A percentile compares a stretch with the other conserved stretches of the same genome.
phyloP scores from a whole-genome alignment of 164 flowering plant species.

The Paratinospora sagittata region DNA sequence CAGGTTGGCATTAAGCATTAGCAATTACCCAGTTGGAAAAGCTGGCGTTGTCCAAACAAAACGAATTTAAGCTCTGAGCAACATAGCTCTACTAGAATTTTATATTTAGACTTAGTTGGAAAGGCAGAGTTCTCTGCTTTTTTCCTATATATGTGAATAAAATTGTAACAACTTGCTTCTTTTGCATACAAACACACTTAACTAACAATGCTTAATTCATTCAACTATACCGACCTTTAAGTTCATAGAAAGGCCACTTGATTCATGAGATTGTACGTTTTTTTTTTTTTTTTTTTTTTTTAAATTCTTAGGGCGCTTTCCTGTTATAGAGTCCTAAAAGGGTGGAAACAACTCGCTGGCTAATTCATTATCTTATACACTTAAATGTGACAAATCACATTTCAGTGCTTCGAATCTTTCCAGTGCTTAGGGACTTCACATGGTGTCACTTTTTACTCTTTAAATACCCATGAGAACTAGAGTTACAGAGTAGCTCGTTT shows the following conservation, averaged over 20 bases:
- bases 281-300: too few species aligned
- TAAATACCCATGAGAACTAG: slow-evolving; percentile 8
- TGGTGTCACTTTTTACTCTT: slow-evolving; percentile 1
- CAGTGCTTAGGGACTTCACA: slow-evolving; percentile 5
- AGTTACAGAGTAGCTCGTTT: neutral
- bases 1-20: neutral
- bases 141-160: too few species aligned
- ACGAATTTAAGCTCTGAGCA: neutral
- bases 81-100: neutral
- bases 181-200: too few species aligned
- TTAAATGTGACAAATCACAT: neutral
- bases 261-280: too few species aligned
- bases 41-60: neutral
- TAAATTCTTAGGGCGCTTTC: neutral
- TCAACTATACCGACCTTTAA: too few species aligned
- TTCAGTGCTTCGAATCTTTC: slow-evolving; percentile 6
- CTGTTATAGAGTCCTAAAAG: neutral
- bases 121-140: neutral
- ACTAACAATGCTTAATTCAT: too few species aligned
- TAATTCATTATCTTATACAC: neutral
- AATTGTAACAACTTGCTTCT: too few species aligned
- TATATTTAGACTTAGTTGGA: neutral
- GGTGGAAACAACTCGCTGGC: neutral
- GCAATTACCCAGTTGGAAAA: neutral
- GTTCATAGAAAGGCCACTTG: too few species aligned